phyloP scores from a whole-genome alignment of 73 alveolate genomes.

The Paramecium primaurelia region DNA sequence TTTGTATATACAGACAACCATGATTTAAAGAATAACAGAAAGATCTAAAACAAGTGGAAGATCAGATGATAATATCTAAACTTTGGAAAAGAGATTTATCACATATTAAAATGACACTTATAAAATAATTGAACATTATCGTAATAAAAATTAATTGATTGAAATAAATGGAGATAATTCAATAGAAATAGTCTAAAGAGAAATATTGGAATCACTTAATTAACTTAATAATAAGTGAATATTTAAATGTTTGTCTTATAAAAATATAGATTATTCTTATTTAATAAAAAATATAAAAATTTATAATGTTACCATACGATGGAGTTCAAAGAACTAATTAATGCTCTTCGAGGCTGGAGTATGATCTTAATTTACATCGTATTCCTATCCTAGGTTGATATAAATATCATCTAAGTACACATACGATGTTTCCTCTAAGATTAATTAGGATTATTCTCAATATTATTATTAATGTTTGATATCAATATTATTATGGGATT shows the following conservation, averaged over 20 bases:
- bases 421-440: background rate
- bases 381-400: constrained; percentile 6
- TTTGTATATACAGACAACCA: background rate
- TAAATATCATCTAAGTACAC: background rate
- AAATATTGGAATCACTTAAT: background rate
- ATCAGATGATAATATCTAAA: background rate
- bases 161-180: background rate
- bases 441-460: background rate
- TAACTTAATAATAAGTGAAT: background rate
- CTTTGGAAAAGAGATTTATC: background rate
- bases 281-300: background rate
- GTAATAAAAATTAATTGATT: background rate
- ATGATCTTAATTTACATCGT: background rate
- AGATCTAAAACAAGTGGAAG: background rate
- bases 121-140: background rate
- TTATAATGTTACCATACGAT: background rate
- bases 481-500: background rate
- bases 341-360: constrained; percentile 13
- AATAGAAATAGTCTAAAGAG: background rate
- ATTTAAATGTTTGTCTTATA: background rate
- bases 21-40: background rate
- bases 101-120: background rate
- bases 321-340: background rate
- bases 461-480: background rate
- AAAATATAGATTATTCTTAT: background rate